Evolutionary conservation across 2,329 filamentous ascomycete genomes (phyloP), one percentile per base, ranked within the genome.

Genomic region (Curvularia lunata): DNA sequence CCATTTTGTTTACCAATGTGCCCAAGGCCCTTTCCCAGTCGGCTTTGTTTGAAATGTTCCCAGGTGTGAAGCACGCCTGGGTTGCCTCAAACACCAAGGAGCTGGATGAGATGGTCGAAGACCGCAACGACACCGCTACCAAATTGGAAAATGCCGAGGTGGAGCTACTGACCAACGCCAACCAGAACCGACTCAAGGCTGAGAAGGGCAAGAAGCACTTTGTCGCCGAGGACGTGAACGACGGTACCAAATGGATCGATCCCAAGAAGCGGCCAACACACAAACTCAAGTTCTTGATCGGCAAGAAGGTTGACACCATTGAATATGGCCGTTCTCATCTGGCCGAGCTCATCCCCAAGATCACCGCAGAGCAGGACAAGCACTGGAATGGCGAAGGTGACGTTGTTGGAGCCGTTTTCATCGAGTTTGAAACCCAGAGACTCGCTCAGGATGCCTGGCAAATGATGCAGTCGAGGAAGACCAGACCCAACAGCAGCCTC

Each of bases 391-490:
- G 90, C 50, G 84, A 90, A 38, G 86, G 84, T 45, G 84, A 87
- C 51, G 85, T 88, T 52, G 81, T 92, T 6, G 86, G 89, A 0
- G 89, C 91, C 18, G 90, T 95, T 5, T 98, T 99, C 71, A 86
- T 98, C 58, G 91, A 97, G 72, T 99, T 97, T 70, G 83, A 86
- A 58, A 87, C 84, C 4, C 93, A 97, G 76, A 85, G 88, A 55
- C 89, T 90, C 57, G 95, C 95, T 7, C 92, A 98, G 76, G 84
- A 87, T 50, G 94, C 94, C 18, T 92, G 86, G 77, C 92, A 97
- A 76, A 86, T 90, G 69, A 75, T 75, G 72, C 58, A 78, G 65
- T 58, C 60, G 38, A 58, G 65, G 41, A 75, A 75, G 66, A 72
- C 65, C 23, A 74, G 69, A 59, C 74, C 73, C 25, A 72, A 75